Evolutionary conservation across 305 asterid species (phyloP), one percentile per base, ranked within the genome.

Genomic region (Andrographis paniculata): DNA sequence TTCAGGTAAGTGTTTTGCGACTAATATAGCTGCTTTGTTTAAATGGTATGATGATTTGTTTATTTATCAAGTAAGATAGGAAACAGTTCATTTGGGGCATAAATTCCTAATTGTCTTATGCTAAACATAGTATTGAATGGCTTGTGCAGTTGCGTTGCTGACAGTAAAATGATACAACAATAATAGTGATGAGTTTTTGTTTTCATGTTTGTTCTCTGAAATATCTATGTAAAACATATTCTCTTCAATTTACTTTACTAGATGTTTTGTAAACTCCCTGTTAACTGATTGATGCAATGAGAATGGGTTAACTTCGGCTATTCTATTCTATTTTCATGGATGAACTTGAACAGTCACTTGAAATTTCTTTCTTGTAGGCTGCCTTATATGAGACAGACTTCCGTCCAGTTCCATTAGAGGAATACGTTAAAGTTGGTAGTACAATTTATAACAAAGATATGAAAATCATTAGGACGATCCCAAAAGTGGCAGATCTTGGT

Each of bases 321-420:
- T n/a, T n/a, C 28, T 45, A 17, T 36, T 33, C 44, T 8, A 14
- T 20, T 36, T 33, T 27, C 4, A 22, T 28, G 42, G 18, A 56
- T 47, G 42, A 51, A 54, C 45, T n/a, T 54, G 51, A 50, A 36
- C 27, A 42, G 30, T 52, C 20, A 41, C 49, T 35, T 20, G 19
- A 33, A 33, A 12, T 57, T 67, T 52, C 17, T 66, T 55, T 51
- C 6, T 45, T 67, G 61, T 68, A 91, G 99, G 99, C 97, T 39
- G 94, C 99, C 52, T 78, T 87, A 42, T 92, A 87, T 57, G 94
- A 87, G 80, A 92, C 99, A 7, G 70, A 84, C 69, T 92, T 92
- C 68, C 93, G 99, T 23, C 99, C 97, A 42, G 99, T 92, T 65
- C 99, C 99, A 37, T 63, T 92, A 73, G 97, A 77, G 75, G 97